Percentiles rank a stretch among this genome's conserved stretches.
Conservation (phyloP, 352 stramenopile genomes). For the Globisporangium rhizosaccharum region DNA sequence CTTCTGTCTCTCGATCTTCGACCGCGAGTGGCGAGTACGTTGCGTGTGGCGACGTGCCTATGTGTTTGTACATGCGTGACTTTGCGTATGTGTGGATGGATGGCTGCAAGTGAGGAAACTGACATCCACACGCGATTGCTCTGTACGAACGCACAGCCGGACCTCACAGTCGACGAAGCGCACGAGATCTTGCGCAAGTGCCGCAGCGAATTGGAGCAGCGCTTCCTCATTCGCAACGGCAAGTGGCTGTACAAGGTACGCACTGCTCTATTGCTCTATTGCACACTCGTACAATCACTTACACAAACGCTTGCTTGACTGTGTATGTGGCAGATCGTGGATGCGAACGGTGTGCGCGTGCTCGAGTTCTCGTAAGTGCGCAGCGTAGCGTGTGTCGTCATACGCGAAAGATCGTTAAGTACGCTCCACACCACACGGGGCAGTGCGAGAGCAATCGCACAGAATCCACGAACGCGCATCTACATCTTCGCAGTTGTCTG, state of each 20-base stretch:
- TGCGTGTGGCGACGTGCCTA: no score
- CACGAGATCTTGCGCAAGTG: constrained; percentile 73
- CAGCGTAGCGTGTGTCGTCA: background rate
- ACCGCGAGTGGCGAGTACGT: constrained; percentile 78
- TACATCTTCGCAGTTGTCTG: background rate
- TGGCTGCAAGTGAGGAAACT: background rate
- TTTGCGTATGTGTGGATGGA: no score
- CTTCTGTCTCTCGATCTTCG: constrained; percentile 86
- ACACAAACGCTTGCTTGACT: background rate
- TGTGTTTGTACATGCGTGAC: no score
- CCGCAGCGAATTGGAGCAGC: constrained; percentile 71
- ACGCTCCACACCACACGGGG: no score
- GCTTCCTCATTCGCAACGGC: constrained; percentile 85
- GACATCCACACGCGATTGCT: background rate
- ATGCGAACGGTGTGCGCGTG: constrained; percentile 17
- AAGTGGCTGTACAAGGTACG: constrained; percentile 80
- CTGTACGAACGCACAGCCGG: constrained; percentile 23
- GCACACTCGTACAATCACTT: background rate
- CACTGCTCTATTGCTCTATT: background rate
- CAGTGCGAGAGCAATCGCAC: background rate
- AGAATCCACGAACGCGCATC: background rate
- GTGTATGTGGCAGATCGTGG: constrained; percentile 10
- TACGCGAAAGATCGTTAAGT: no score
- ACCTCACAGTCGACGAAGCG: constrained; percentile 74
- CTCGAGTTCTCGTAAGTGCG: constrained; percentile 16